phyloP scores from a whole-genome alignment of 192 early-diverging fungal genomes.

The Chytriomyces hyalinus region DNA sequence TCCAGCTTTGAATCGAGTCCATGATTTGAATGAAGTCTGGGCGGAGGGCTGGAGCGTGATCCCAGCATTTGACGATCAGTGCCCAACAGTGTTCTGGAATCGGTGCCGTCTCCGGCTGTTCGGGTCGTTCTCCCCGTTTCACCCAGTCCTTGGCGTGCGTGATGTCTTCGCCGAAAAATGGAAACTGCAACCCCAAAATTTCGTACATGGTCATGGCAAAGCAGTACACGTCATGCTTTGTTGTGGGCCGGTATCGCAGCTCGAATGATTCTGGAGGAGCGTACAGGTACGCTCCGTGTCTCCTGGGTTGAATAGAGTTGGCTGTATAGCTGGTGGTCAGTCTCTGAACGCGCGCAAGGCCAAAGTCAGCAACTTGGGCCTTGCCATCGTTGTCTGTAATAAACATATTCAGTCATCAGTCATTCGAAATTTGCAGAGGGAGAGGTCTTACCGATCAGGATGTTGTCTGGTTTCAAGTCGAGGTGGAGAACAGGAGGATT shows the following conservation, averaged over 20 bases:
- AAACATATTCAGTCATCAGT: not conserved
- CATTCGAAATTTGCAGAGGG: not conserved
- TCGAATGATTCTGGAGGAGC: slow-evolving; percentile 19
- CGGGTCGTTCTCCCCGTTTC: not conserved
- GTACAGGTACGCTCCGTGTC: not conserved
- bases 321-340: too few species aligned
- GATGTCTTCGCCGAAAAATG: slow-evolving; percentile 1
- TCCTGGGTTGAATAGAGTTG: not conserved
- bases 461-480: not conserved
- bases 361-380: too few species aligned
- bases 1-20: too few species aligned
- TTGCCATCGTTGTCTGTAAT: too few species aligned
- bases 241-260: not conserved
- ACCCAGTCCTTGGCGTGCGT: not conserved
- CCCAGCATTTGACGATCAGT: slow-evolving; percentile 1
- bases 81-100: not conserved
- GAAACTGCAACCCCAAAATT: not conserved
- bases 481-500: not conserved
- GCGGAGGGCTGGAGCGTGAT: not conserved
- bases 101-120: not conserved
- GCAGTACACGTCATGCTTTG: slow-evolving; percentile 1
- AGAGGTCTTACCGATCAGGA: not conserved
- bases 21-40: not conserved
- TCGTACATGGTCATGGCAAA: slow-evolving; percentile 8
- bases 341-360: too few species aligned